These are phyloP conservation scores for Tagetes erecta DNA, from an alignment of 129 eudicot genomes.

Conservation along the genomic window DNA sequence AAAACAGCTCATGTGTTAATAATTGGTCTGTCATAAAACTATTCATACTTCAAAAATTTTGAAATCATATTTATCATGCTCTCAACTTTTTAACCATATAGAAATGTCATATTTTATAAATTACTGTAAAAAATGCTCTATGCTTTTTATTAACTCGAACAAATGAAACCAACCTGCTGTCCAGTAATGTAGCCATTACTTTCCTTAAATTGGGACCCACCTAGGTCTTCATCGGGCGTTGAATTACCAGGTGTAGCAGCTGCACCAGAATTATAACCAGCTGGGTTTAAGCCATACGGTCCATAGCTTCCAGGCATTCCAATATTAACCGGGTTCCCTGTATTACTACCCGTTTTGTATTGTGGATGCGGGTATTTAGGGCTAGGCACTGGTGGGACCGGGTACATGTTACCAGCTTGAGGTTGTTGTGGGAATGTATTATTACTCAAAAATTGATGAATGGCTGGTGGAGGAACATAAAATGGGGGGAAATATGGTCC, in stretches of 20 bases:
- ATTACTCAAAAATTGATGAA: constrained; percentile 77
- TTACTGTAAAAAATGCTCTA: not conserved
- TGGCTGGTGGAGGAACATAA: constrained; percentile 67
- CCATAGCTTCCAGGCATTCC: constrained; percentile 72
- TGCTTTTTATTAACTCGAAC: not conserved
- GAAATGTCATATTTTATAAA: not conserved
- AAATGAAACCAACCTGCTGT: constrained; percentile 62
- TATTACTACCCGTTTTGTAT: constrained; percentile 58
- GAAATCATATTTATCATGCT: not conserved
- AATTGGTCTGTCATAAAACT: not conserved
- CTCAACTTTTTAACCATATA: not conserved
- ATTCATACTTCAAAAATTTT: not conserved
- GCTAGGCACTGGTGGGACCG: constrained; percentile 51
- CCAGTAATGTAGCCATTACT: constrained; percentile 61
- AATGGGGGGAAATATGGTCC: constrained; percentile 70
- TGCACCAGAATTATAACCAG: constrained; percentile 54
- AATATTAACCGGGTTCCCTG: constrained; percentile 51
- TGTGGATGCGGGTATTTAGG: constrained; percentile 66
- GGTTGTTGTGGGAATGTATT: constrained; percentile 79
- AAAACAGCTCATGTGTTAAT: not conserved
- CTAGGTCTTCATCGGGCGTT: constrained; percentile 63
- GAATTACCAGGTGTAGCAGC: constrained; percentile 59
- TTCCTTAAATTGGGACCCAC: constrained; percentile 70
- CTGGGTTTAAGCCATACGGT: constrained; percentile 56
- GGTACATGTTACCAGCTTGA: constrained; percentile 67